phyloP scores from a whole-genome alignment of 73 alveolate genomes.

The Urostyla sp. region DNA sequence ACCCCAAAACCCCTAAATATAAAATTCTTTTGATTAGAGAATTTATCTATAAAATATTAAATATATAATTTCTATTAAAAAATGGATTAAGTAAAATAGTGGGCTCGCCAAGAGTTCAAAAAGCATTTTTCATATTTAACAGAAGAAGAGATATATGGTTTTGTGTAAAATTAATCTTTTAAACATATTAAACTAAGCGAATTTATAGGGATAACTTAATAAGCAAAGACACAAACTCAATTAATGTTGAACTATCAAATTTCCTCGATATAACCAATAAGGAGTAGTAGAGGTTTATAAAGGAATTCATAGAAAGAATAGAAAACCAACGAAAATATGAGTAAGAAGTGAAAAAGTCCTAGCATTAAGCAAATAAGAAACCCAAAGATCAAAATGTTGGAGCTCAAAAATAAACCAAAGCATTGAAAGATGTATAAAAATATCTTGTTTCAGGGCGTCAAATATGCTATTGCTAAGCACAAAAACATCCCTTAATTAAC shows the following conservation, averaged over 20 bases:
- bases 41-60: not conserved
- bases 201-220: conserved; percentile 11
- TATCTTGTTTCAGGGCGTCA: conserved; percentile 69
- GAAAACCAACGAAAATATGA: conserved; percentile 29
- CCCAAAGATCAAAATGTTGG: conserved; percentile 20
- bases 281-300: conserved; percentile 47
- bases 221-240: not conserved
- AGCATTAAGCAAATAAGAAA: conserved; percentile 21
- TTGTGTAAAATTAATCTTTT: conserved; percentile 9
- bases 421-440: conserved; percentile 17
- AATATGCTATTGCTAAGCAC: conserved; percentile 89
- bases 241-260: conserved; percentile 34
- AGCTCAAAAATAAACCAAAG: conserved; percentile 1
- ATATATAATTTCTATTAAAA: not conserved
- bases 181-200: not conserved
- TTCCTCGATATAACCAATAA: conserved; percentile 17
- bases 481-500: conserved; percentile 84
- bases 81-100: conserved; percentile 36
- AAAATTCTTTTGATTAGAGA: not conserved
- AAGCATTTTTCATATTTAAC: not conserved
- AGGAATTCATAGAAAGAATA: conserved; percentile 39
- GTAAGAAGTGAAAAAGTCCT: not conserved
- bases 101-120: conserved; percentile 45
- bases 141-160: conserved; percentile 37
- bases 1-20: not conserved